These are phyloP conservation scores for Tricholoma sp. DNA, from an alignment of 768 basidiomycete genomes.

Conservation along the genomic window DNA sequence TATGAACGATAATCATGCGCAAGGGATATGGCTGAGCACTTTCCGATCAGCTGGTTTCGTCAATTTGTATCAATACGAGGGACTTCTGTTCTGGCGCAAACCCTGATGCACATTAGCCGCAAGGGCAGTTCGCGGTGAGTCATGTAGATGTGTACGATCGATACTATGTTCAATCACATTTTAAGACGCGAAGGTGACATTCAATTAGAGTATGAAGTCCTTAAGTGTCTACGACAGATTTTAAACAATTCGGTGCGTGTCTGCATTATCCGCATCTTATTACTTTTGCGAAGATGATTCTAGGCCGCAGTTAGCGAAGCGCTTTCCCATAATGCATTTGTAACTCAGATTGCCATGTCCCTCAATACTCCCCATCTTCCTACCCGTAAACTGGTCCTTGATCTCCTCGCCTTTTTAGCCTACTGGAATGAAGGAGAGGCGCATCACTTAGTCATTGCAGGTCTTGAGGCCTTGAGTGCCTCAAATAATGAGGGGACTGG, in stretches of 20 bases:
- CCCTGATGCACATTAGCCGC: slow-evolving; percentile 68
- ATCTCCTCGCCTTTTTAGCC: slow-evolving; percentile 71
- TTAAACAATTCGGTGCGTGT: slow-evolving; percentile 55
- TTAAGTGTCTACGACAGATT: slow-evolving; percentile 81
- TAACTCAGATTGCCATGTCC: slow-evolving; percentile 76
- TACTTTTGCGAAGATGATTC: slow-evolving; percentile 3
- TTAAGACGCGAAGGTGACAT: slow-evolving; percentile 59
- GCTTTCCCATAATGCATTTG: slow-evolving; percentile 63
- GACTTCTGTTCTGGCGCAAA: slow-evolving; percentile 79
- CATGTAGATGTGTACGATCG: neutral
- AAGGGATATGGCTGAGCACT: slow-evolving; percentile 10
- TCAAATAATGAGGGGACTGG: slow-evolving; percentile 56
- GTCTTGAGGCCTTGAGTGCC: slow-evolving; percentile 67
- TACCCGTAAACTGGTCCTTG: slow-evolving; percentile 72
- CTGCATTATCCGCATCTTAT: slow-evolving; percentile 3
- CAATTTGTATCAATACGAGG: slow-evolving; percentile 73
- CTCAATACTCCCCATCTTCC: slow-evolving; percentile 77
- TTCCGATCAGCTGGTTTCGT: slow-evolving; percentile 63
- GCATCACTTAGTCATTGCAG: slow-evolving; percentile 65
- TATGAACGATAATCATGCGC: slow-evolving; percentile 29
- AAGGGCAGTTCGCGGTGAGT: slow-evolving; percentile 59
- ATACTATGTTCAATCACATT: slow-evolving; percentile 9
- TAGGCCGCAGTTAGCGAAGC: slow-evolving; percentile 71
- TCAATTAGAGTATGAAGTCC: slow-evolving; percentile 77
- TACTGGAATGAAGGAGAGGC: slow-evolving; percentile 60